Evolutionary conservation across 495 filamentous ascomycete species (phyloP).

Genomic region (Margaritispora aquatica): DNA sequence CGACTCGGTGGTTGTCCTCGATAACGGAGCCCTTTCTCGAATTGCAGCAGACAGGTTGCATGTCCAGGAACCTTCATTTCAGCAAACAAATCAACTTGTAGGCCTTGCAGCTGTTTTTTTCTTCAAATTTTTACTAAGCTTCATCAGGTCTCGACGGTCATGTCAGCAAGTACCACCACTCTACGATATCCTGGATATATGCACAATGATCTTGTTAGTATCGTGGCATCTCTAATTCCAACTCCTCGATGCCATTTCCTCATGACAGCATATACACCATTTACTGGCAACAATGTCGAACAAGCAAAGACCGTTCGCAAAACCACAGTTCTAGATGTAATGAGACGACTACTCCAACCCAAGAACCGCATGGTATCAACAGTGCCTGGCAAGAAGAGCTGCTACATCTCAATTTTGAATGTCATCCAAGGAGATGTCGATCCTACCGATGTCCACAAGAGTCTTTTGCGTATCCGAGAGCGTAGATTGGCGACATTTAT

Average conservation of each 20-base stretch:
- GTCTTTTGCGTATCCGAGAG: conserved; percentile 90
- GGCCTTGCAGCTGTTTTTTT: conserved; percentile 15
- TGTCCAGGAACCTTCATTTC: conserved; percentile 88
- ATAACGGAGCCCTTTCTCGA: conserved; percentile 88
- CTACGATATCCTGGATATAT: conserved; percentile 97
- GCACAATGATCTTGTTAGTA: conserved; percentile 98
- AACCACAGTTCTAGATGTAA: conserved; percentile 95
- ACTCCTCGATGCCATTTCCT: conserved; percentile 96
- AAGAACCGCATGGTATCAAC: conserved; percentile 99
- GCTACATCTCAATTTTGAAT: conserved; percentile 97
- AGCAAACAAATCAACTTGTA: conserved; percentile 94
- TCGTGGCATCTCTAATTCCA: conserved; percentile 91
- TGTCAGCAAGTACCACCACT: conserved; percentile 96
- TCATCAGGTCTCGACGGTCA: conserved; percentile 78
- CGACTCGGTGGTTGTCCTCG: conserved; percentile 95
- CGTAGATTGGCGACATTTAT: conserved; percentile 93
- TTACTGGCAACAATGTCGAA: conserved; percentile 91
- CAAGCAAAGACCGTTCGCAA: conserved; percentile 96
- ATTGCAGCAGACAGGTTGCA: conserved; percentile 94
- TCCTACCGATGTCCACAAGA: conserved; percentile 96
- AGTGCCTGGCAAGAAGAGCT: conserved; percentile 89
- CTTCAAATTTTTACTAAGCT: neutral
- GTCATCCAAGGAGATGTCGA: conserved; percentile 98
- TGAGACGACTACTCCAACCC: conserved; percentile 90
- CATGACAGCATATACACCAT: conserved; percentile 96